Evolutionary conservation across 2,329 filamentous ascomycete genomes (phyloP).

Genomic region (Bipolaris gigantea): DNA sequence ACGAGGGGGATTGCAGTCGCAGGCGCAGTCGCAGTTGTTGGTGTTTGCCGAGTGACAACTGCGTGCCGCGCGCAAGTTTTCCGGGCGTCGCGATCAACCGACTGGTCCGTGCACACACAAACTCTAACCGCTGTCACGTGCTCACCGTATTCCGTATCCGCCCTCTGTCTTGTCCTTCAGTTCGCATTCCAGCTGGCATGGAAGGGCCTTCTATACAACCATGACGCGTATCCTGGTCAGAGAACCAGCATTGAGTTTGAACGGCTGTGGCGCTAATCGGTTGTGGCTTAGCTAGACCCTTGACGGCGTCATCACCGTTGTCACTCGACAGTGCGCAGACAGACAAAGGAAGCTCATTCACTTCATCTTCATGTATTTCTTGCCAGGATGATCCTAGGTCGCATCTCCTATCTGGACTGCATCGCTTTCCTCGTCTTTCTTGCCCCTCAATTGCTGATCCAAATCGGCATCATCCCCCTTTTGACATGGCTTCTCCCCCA

Average conservation of each 20-base stretch:
- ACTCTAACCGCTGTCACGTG: slow-evolving; percentile 9
- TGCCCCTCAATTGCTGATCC: slow-evolving; percentile 69
- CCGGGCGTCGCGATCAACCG: slow-evolving; percentile 22
- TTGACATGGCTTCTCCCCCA: slow-evolving; percentile 61
- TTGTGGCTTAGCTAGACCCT: slow-evolving; percentile 22
- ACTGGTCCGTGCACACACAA: slow-evolving; percentile 12
- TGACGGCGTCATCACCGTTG: slow-evolving; percentile 25
- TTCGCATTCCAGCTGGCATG: background rate
- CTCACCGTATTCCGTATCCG: background rate
- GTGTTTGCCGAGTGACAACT: slow-evolving; percentile 19
- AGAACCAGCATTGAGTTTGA: background rate
- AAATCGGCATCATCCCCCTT: slow-evolving; percentile 65
- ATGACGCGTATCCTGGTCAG: background rate
- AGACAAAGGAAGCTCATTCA: background rate
- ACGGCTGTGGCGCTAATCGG: slow-evolving; percentile 18
- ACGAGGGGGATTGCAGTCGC: slow-evolving; percentile 9
- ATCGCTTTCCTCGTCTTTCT: slow-evolving; percentile 71
- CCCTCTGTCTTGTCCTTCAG: background rate
- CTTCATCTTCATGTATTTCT: background rate
- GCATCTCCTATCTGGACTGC: slow-evolving; percentile 76
- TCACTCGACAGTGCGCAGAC: background rate
- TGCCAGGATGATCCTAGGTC: slow-evolving; percentile 67
- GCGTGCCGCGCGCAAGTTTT: slow-evolving; percentile 17
- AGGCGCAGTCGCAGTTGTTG: slow-evolving; percentile 9
- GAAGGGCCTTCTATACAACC: background rate